Evolutionary conservation across 2,329 filamentous ascomycete species (phyloP).

Genomic region (Tolypocladium sp.): DNA sequence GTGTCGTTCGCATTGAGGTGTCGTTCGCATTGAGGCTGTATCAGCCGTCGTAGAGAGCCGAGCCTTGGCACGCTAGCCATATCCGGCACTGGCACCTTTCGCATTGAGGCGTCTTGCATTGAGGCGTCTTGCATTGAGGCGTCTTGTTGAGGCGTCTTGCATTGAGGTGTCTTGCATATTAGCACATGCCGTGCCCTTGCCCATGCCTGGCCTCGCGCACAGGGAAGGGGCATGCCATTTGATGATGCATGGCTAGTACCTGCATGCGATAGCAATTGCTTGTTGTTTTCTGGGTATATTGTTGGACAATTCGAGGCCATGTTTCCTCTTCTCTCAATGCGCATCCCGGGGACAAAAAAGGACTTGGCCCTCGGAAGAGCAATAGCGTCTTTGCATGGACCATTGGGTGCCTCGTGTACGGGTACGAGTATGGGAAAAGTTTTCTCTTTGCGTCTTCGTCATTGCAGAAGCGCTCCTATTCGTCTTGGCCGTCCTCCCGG

Average conservation of each 20-base stretch:
- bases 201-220: neutral
- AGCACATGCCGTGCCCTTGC: neutral
- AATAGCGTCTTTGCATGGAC: neutral
- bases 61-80: too few relatives aligned
- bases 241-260: slow-evolving; percentile 2
- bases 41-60: too few relatives aligned
- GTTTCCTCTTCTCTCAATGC: slow-evolving; percentile 4
- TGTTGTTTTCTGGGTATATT: neutral
- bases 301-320: slow-evolving; percentile 5
- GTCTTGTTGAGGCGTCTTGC: too few relatives aligned
- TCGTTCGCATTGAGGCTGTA: too few relatives aligned
- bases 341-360: neutral
- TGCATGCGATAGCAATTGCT: slow-evolving; percentile 4
- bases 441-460: neutral
- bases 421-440: too few relatives aligned
- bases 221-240: neutral
- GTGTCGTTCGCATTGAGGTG: too few relatives aligned
- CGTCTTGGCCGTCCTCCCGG: neutral
- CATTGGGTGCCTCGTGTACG: neutral
- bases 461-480: neutral
- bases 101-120: too few relatives aligned
- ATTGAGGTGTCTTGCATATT: too few relatives aligned
- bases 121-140: too few relatives aligned
- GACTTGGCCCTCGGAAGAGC: neutral
- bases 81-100: too few relatives aligned